These are phyloP conservation scores for Tolypocladium tundrense DNA, from an alignment of 2,329 filamentous ascomycete species.

Conservation along the genomic window DNA sequence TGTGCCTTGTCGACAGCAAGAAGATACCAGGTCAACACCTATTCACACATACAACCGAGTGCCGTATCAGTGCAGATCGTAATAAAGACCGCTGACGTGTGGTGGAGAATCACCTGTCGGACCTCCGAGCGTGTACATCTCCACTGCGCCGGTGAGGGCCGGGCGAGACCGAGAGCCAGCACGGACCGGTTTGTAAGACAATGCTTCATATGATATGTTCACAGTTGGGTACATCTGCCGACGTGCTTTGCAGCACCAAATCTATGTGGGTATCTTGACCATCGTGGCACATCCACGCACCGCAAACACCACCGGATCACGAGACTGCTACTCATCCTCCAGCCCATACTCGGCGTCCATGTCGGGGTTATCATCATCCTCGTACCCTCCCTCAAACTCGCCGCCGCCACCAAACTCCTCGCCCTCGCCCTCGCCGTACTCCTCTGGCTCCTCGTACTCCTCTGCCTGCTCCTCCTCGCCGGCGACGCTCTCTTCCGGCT, in stretches of 20 bases:
- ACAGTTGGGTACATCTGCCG: too few relatives aligned
- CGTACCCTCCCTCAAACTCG: slow-evolving; percentile 16
- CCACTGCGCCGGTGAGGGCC: too few relatives aligned
- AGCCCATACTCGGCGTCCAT: slow-evolving; percentile 27
- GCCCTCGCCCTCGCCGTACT: slow-evolving; percentile 21
- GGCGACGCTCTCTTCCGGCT: slow-evolving; percentile 23
- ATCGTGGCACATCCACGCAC: background rate
- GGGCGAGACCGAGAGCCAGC: background rate
- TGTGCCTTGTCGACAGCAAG: too few relatives aligned
- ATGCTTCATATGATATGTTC: background rate
- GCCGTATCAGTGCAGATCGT: too few relatives aligned
- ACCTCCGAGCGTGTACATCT: too few relatives aligned
- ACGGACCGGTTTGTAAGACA: background rate
- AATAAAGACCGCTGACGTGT: too few relatives aligned
- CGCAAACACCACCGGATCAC: background rate
- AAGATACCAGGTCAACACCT: too few relatives aligned
- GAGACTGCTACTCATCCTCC: slow-evolving; percentile 10
- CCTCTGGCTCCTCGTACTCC: slow-evolving; percentile 21
- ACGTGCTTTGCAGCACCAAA: background rate
- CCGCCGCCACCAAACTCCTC: slow-evolving; percentile 21
- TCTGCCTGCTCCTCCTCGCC: slow-evolving; percentile 21
- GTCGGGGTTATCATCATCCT: slow-evolving; percentile 25
- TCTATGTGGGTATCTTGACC: background rate
- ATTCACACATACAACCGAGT: too few relatives aligned
- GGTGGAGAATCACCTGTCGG: too few relatives aligned